These are phyloP conservation scores for Simplicillium sp. DNA, from an alignment of 2,329 filamentous ascomycete species.

Conservation along the genomic window DNA sequence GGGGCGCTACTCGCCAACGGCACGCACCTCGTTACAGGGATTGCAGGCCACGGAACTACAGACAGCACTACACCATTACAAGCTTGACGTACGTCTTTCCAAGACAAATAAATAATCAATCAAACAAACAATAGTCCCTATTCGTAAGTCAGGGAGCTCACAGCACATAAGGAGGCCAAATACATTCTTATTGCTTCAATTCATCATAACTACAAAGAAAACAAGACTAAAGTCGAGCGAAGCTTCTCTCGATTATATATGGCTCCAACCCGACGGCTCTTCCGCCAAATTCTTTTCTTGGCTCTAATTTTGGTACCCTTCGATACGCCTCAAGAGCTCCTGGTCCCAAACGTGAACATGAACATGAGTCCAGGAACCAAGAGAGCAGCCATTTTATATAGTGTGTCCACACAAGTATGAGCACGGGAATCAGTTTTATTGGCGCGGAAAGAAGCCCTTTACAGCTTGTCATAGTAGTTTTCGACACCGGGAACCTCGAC, in stretches of 20 bases:
- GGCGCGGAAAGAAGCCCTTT: constrained; percentile 41
- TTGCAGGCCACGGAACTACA: too few species aligned
- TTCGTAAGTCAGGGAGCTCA: too few species aligned
- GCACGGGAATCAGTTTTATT: constrained; percentile 36
- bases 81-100: too few species aligned
- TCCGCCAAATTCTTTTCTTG: constrained; percentile 10
- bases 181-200: constrained; percentile 26
- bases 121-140: too few species aligned
- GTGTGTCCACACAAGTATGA: constrained; percentile 24
- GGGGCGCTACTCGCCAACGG: too few species aligned
- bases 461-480: constrained; percentile 99
- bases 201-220: constrained; percentile 34
- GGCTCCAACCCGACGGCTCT: constrained; percentile 26
- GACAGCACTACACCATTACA: too few species aligned
- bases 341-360: constrained; percentile 14
- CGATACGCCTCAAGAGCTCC: constrained; percentile 13
- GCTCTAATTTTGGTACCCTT: constrained; percentile 17
- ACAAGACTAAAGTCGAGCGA: constrained; percentile 22
- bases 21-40: too few species aligned
- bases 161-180: too few species aligned
- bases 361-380: constrained; percentile 19
- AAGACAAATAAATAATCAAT: too few species aligned
- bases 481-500: constrained; percentile 82
- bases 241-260: constrained; percentile 25
- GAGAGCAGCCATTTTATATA: constrained; percentile 28